These are phyloP conservation scores for Phialemoniopsis sp. DNA, from an alignment of 2,329 filamentous ascomycete genomes.

Conservation along the genomic window DNA sequence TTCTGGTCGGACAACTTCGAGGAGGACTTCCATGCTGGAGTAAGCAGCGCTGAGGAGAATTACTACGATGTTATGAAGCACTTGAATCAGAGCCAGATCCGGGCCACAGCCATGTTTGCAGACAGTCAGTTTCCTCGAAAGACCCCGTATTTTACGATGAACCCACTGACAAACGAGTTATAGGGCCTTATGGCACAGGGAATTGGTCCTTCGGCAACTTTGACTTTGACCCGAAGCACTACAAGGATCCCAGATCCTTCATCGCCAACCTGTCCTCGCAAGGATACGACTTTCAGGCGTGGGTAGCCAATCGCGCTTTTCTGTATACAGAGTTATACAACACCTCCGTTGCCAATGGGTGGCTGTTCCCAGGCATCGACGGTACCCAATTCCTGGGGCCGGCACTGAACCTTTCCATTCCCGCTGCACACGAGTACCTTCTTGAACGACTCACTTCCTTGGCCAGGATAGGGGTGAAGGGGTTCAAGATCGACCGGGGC, in stretches of 20 bases:
- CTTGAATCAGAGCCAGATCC: conserved; percentile 21
- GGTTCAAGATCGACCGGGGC: conserved; percentile 31
- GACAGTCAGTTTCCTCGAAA: conserved; percentile 15
- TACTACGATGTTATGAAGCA: conserved; percentile 25
- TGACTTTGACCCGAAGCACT: conserved; percentile 26
- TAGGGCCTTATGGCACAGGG: conserved; percentile 23
- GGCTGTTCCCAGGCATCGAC: conserved; percentile 22
- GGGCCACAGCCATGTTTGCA: conserved; percentile 24
- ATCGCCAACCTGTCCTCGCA: conserved; percentile 21
- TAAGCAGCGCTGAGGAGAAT: conserved; percentile 24
- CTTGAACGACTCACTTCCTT: conserved; percentile 21
- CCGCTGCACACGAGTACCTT: conserved; percentile 26
- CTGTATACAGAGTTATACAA: conserved; percentile 24
- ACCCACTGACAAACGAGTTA: too few relatives aligned
- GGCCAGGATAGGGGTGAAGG: conserved; percentile 24
- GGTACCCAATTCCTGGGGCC: conserved; percentile 21
- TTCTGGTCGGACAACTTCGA: conserved; percentile 28
- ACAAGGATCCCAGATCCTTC: conserved; percentile 21
- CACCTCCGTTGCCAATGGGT: conserved; percentile 16
- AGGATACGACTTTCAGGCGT: conserved; percentile 28
- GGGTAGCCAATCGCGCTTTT: conserved; percentile 28
- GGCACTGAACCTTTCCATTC: conserved; percentile 28
- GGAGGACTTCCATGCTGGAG: conserved; percentile 22
- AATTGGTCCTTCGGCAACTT: conserved; percentile 26
- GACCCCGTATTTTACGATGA: too few relatives aligned